Evolutionary conservation across 1,284 basidiomycete species (phyloP).

Genomic region (Spongispora temasekensis): DNA sequence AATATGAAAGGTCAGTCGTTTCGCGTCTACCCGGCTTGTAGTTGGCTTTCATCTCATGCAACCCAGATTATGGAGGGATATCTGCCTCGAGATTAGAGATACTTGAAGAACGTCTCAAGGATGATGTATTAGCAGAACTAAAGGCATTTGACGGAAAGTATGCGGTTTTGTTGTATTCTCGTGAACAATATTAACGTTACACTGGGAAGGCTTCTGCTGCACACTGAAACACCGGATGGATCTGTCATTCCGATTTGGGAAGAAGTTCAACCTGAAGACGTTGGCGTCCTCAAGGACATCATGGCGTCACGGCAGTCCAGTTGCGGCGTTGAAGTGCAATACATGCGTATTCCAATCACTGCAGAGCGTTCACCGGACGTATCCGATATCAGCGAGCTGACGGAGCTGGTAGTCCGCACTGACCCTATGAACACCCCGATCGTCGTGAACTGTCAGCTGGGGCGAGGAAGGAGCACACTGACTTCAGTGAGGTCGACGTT

Average conservation of each 20-base stretch:
- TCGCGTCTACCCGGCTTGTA: constrained; percentile 1
- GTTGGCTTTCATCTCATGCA: constrained; percentile 4
- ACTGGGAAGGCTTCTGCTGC: constrained; percentile 67
- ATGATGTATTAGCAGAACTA: constrained; percentile 87
- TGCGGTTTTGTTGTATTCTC: constrained; percentile 14
- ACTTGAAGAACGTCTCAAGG: constrained; percentile 89
- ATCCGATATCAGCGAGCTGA: constrained; percentile 70
- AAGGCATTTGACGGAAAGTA: constrained; percentile 81
- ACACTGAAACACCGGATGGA: constrained; percentile 88
- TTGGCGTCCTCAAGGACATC: constrained; percentile 87
- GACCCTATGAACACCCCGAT: constrained; percentile 77
- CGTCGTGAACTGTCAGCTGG: constrained; percentile 96
- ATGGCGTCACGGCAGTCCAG: constrained; percentile 67
- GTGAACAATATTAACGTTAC: constrained; percentile 1
- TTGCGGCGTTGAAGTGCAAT: constrained; percentile 64
- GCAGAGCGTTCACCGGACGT: constrained; percentile 75
- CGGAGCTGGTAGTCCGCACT: constrained; percentile 81
- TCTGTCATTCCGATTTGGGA: constrained; percentile 96
- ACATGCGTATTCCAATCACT: constrained; percentile 90
- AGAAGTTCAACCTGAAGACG: constrained; percentile 75
- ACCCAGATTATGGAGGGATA: constrained; percentile 87
- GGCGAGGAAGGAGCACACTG: constrained; percentile 90
- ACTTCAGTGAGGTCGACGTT: constrained; percentile 64
- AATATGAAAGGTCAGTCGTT: constrained; percentile 76
- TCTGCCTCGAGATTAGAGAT: constrained; percentile 85